Conservation (phyloP, 257 asterid genomes). For the Thymus mandschuricus region DNA sequence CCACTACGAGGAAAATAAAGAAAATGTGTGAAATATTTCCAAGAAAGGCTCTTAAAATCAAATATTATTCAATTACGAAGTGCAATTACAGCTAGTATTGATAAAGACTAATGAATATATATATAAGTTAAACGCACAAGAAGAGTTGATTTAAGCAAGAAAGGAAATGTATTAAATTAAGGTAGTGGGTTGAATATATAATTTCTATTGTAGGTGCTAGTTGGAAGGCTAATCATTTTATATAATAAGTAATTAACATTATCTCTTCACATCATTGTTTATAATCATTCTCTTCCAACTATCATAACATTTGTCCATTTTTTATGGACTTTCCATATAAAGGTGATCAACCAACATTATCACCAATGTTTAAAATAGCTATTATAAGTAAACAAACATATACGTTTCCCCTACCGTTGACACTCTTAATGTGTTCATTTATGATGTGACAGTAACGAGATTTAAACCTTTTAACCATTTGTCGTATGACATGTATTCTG, state of each 20-base stretch:
- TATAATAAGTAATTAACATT: neutral
- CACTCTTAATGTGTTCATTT: too few relatives aligned
- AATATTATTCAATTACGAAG: neutral
- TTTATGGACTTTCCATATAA: neutral
- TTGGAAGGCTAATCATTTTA: constrained; percentile 10
- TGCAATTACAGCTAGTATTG: constrained; percentile 44
- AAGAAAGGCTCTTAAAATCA: neutral
- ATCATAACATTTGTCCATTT: neutral
- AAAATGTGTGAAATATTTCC: neutral
- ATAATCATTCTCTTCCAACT: neutral
- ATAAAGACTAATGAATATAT: constrained; percentile 23
- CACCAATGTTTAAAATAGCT: neutral
- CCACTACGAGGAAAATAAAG: neutral
- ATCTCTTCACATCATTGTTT: constrained; percentile 14
- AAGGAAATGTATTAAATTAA: constrained; percentile 8
- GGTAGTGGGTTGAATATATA: neutral
- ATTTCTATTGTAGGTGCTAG: neutral
- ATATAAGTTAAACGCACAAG: neutral
- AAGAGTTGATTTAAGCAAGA: neutral
- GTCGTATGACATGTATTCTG: too few relatives aligned
- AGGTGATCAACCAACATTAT: neutral
- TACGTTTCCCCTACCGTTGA: too few relatives aligned
- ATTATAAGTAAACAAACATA: too few relatives aligned
- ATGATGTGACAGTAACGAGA: too few relatives aligned
- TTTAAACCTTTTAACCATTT: too few relatives aligned